Base-by-base conservation (phyloP, 2,329 filamentous ascomycete species). In the Scortechinia acanthostroma region DNA sequence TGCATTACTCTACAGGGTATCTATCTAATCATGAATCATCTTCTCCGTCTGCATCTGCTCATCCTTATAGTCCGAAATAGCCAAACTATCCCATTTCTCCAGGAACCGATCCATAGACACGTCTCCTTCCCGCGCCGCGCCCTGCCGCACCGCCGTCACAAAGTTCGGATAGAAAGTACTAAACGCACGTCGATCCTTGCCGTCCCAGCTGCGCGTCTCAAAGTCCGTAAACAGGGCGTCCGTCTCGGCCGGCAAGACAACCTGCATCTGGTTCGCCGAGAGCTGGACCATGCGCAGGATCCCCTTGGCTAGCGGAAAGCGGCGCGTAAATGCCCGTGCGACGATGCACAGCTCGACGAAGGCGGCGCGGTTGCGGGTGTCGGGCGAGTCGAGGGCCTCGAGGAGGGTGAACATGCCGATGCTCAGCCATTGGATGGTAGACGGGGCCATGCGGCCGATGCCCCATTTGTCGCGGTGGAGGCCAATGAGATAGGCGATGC, bases 161-260 rank as follows among this genome's bases (percentile, higher is more conserved):
- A n/a, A n/a, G 40, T 47, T 49, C 19, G 55, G 54, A 17, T 58
- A 58, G 17, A 55, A 49, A 21, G 53, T 58, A 42, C 55, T 58
- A 37, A 56, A 55, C 3, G 21, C 43, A 6, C 47, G 42, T 1
- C 45, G 43, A 21, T 51, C 51, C 16, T 44, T 46, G 48, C 35
- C 1, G 28, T 46, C 4, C 46, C 46, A 40, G 17, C 10, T 19
- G 6, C 20, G 10, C 6, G 6, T 40, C 17, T 40, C 35, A 19
- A 40, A 40, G 20, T 40, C 35, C 35, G 10, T 10, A 19, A 10
- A 40, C 6, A 40, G 35, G 10, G 35, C 35, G 6, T 40, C 35
- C 6, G 17, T 10, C 35, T 40, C 35, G 10, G 6, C 13, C 14
- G 35, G 35, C 10, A 40, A 19, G 17, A 6, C 6, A 6, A 40